Percentiles rank a stretch among this genome's conserved stretches.
These are phyloP conservation scores for Diplodia intermedia DNA, from an alignment of 2,329 filamentous ascomycete species.

Conservation along the genomic window DNA sequence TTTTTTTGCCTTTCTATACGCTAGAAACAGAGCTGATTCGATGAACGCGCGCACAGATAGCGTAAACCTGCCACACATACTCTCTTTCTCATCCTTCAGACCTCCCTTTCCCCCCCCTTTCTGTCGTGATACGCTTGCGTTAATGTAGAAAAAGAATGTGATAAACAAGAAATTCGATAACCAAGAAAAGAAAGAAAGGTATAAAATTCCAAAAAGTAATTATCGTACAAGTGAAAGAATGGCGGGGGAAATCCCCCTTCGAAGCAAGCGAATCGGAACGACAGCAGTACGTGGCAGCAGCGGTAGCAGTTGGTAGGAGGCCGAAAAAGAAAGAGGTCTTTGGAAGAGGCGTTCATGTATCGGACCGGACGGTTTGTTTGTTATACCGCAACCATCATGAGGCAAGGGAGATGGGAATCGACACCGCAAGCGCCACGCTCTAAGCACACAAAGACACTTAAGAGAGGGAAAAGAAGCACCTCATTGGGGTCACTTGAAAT, in stretches of 20 bases:
- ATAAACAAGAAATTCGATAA: background rate
- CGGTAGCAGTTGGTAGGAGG: constrained; percentile 10
- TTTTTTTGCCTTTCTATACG: background rate
- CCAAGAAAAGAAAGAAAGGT: background rate
- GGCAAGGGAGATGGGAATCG: background rate
- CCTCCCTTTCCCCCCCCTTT: background rate
- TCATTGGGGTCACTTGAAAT: background rate
- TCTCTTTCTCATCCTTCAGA: no score
- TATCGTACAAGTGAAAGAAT: constrained; percentile 26
- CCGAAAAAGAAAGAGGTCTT: background rate
- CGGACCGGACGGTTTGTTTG: background rate
- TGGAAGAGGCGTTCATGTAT: background rate
- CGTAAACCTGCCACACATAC: background rate
- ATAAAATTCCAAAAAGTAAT: background rate
- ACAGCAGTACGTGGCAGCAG: background rate
- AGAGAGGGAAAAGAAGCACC: constrained; percentile 15
- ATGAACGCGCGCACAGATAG: background rate
- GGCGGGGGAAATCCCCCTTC: background rate
- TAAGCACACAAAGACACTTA: constrained; percentile 19
- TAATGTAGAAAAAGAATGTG: background rate
- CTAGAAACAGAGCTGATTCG: background rate
- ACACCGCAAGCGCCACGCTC: constrained; percentile 28
- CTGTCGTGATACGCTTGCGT: constrained; percentile 14
- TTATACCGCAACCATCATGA: background rate
- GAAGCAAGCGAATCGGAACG: background rate